These are phyloP conservation scores for Aegilops tauschii DNA, from an alignment of 176 grass and related monocot genomes.

Conservation along the genomic window DNA sequence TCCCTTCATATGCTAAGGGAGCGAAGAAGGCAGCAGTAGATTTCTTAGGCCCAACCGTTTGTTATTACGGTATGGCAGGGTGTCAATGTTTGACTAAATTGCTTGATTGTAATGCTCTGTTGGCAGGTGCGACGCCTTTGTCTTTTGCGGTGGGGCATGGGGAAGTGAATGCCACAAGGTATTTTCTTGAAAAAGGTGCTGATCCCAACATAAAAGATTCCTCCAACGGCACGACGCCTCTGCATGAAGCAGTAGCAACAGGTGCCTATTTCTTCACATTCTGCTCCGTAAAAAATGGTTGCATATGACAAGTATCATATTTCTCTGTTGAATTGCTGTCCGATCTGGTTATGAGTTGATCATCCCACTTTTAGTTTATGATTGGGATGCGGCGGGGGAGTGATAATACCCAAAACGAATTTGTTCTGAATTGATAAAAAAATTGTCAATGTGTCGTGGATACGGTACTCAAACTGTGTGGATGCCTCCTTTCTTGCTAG, in stretches of 20 bases:
- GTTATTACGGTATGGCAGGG: neutral
- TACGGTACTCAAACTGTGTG: neutral
- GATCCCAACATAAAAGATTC: conserved; percentile 26
- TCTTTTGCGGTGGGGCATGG: neutral
- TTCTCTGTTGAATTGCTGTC: neutral
- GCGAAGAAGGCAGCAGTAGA: neutral
- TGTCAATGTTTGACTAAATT: conserved; percentile 5
- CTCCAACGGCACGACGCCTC: conserved; percentile 3
- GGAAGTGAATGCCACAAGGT: conserved; percentile 12
- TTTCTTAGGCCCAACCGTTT: neutral
- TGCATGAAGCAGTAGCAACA: conserved; percentile 29
- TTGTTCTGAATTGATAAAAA: too few relatives aligned
- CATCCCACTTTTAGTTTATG: neutral
- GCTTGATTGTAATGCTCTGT: neutral
- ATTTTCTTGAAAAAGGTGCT: conserved; percentile 47
- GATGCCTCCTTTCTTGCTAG: conserved; percentile 16
- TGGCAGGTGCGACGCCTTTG: conserved; percentile 38
- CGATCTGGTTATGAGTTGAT: neutral
- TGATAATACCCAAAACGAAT: neutral
- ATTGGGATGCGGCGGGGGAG: neutral
- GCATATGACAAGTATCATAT: neutral
- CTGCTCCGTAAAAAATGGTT: neutral
- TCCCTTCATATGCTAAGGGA: neutral
- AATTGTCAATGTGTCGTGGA: too few relatives aligned
- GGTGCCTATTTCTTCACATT: conserved; percentile 1